Percentiles rank a stretch among this genome's conserved stretches.
Conservation (phyloP, 768 basidiomycete genomes). For the Trametes sanguinea region DNA sequence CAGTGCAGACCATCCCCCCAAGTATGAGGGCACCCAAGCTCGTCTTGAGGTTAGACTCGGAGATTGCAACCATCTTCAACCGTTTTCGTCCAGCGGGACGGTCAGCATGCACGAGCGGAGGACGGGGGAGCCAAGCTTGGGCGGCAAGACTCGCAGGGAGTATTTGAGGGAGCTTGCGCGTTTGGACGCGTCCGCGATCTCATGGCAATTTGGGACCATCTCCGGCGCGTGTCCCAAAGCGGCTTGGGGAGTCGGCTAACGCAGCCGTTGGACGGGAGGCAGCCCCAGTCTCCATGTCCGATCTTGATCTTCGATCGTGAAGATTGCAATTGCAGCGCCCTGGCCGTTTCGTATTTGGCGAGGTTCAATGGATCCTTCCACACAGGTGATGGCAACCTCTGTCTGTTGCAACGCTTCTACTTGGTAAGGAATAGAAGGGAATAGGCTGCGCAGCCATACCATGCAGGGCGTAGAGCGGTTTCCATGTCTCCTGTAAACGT, state of each 20-base stretch:
- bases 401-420: too few relatives aligned
- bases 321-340: too few relatives aligned
- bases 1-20: slow-evolving; percentile 30
- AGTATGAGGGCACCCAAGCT: slow-evolving; percentile 23
- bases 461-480: too few relatives aligned
- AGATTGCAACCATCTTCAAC: slow-evolving; percentile 15
- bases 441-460: too few relatives aligned
- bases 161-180: slow-evolving; percentile 5
- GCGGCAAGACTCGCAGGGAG: neutral
- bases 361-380: too few relatives aligned
- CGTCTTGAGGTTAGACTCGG: slow-evolving; percentile 16
- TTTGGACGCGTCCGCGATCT: slow-evolving; percentile 8
- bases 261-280: neutral
- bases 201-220: slow-evolving; percentile 12
- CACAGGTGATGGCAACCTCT: too few relatives aligned
- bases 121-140: neutral
- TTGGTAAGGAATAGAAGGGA: too few relatives aligned
- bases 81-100: neutral
- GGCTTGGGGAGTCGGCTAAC: neutral
- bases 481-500: too few relatives aligned
- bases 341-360: too few relatives aligned
- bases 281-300: too few relatives aligned
- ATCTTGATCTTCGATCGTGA: too few relatives aligned
- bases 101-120: slow-evolving; percentile 7
- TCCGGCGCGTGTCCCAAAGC: slow-evolving; percentile 8